phyloP scores from a whole-genome alignment of 2,329 filamentous ascomycete genomes.

The Fusarium pseudocircinatum region DNA sequence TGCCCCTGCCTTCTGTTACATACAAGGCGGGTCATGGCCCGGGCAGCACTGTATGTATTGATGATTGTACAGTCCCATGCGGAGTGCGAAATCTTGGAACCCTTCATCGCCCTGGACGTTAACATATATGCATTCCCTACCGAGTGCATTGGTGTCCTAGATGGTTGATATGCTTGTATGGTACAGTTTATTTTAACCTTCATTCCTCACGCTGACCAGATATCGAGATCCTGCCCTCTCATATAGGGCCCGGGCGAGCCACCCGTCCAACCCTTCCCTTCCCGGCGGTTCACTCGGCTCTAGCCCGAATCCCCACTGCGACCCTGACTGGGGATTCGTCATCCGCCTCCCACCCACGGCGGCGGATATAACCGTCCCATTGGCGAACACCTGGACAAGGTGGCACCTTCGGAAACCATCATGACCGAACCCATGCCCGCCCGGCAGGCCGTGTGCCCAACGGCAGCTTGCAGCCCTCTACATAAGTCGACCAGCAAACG shows the following conservation, averaged over 20 bases:
- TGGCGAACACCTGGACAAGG: slow-evolving; percentile 46
- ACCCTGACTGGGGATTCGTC: slow-evolving; percentile 48
- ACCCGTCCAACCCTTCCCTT: slow-evolving; percentile 41
- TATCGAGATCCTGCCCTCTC: slow-evolving; percentile 42
- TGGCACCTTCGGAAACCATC: slow-evolving; percentile 42
- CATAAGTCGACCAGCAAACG: slow-evolving; percentile 30
- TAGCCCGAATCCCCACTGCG: slow-evolving; percentile 49
- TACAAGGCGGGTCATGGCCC: slow-evolving; percentile 36
- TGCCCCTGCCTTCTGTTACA: slow-evolving; percentile 39
- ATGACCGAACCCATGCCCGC: slow-evolving; percentile 37
- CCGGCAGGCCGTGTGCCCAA: slow-evolving; percentile 38
- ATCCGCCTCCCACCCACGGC: slow-evolving; percentile 44
- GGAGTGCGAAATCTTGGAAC: background rate
- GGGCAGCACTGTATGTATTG: slow-evolving; percentile 21
- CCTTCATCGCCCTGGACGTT: background rate
- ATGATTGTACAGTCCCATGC: slow-evolving; percentile 5
- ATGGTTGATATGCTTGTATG: background rate
- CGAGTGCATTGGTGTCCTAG: background rate
- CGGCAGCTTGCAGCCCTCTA: slow-evolving; percentile 42
- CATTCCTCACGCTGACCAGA: slow-evolving; percentile 31
- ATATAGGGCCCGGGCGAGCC: slow-evolving; percentile 36
- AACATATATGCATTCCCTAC: slow-evolving; percentile 3
- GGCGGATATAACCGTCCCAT: slow-evolving; percentile 49
- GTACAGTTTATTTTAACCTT: slow-evolving; percentile 17
- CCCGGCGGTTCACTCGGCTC: slow-evolving; percentile 53